These are phyloP conservation scores for Tetracentron sinense DNA, from an alignment of 164 flowering plant genomes.

Conservation along the genomic window DNA sequence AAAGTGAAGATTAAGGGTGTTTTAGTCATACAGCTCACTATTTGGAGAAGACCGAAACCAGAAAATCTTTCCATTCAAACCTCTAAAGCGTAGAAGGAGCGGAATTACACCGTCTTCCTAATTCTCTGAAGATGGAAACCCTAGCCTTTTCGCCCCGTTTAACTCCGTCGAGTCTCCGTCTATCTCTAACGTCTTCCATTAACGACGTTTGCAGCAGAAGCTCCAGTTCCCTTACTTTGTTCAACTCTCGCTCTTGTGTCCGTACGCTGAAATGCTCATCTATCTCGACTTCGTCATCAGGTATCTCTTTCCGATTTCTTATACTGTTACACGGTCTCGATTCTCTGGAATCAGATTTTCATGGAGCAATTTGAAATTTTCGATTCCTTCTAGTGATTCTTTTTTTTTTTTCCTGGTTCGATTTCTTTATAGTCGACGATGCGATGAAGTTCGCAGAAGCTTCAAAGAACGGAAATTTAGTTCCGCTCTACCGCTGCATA, in stretches of 20 bases:
- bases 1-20: too few species aligned
- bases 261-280: conserved; percentile 13
- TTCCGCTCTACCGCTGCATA: conserved; percentile 61
- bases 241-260: conserved; percentile 1
- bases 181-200: not conserved
- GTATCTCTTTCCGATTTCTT: not conserved
- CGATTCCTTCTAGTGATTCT: not conserved
- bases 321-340: too few species aligned
- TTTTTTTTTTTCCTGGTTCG: not conserved
- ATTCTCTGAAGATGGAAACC: conserved; percentile 9
- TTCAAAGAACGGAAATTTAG: conserved; percentile 53
- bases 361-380: not conserved
- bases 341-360: not conserved
- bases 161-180: not conserved
- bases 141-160: conserved; percentile 4
- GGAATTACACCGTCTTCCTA: not conserved
- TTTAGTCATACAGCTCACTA: too few species aligned
- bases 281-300: conserved; percentile 8
- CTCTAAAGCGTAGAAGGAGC: too few species aligned
- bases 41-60: too few species aligned
- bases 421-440: conserved; percentile 24
- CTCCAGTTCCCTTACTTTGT: not conserved
- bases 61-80: too few species aligned
- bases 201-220: not conserved
- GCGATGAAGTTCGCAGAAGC: conserved; percentile 52